A percentile compares a stretch with the other conserved stretches of the same genome.
Conservation (phyloP, 768 basidiomycete genomes). For the Tephrocybe sp. region DNA sequence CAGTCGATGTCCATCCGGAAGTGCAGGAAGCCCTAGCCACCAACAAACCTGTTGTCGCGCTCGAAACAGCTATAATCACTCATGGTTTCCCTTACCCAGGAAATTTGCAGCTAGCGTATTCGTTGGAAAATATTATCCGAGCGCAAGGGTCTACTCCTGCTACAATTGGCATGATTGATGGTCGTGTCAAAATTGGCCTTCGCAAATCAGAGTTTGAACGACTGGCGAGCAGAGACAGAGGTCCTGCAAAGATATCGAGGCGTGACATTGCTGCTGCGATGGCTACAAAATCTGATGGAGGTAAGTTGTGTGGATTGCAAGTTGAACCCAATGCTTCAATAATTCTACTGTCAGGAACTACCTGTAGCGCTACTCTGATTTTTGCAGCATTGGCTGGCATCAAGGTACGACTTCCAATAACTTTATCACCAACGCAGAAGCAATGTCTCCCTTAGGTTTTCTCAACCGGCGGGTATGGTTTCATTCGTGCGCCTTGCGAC, state of each 20-base stretch:
- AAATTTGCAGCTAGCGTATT: constrained; percentile 67
- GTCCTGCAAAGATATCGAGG: constrained; percentile 68
- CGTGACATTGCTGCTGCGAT: constrained; percentile 80
- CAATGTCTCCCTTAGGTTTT: constrained; percentile 73
- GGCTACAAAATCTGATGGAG: constrained; percentile 67
- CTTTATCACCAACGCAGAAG: neutral
- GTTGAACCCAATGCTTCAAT: neutral
- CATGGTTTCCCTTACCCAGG: constrained; percentile 87
- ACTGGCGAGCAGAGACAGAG: constrained; percentile 52
- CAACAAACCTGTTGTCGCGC: constrained; percentile 74
- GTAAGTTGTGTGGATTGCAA: constrained; percentile 30
- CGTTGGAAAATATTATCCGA: constrained; percentile 73
- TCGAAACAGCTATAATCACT: constrained; percentile 90
- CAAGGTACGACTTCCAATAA: constrained; percentile 45
- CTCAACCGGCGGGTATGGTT: constrained; percentile 83
- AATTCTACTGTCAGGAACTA: constrained; percentile 42
- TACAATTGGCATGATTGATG: constrained; percentile 82
- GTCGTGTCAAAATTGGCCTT: constrained; percentile 86
- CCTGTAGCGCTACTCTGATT: constrained; percentile 71
- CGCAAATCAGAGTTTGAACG: constrained; percentile 58
- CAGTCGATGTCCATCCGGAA: constrained; percentile 77
- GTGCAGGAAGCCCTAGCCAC: constrained; percentile 74
- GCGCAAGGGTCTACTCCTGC: constrained; percentile 81
- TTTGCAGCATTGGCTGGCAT: constrained; percentile 84
- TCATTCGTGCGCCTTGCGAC: neutral